These are phyloP conservation scores for Fusarium longipes DNA, from an alignment of 2,329 filamentous ascomycete genomes.

Conservation along the genomic window DNA sequence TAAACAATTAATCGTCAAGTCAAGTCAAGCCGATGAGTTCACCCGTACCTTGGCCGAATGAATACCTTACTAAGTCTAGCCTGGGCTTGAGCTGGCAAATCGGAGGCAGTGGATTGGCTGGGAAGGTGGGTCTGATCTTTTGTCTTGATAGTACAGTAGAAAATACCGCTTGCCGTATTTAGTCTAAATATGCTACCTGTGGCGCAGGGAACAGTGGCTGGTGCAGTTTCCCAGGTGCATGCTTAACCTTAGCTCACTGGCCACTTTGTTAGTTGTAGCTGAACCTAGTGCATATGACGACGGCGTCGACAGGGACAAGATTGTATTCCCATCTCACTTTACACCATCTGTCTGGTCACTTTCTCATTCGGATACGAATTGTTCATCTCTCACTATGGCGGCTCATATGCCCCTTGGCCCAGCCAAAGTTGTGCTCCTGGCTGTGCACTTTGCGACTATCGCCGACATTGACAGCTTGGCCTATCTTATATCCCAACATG, in stretches of 20 bases:
- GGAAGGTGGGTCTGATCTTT: conserved; percentile 17
- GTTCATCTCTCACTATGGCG: conserved; percentile 37
- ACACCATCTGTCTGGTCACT: not conserved
- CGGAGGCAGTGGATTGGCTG: conserved; percentile 36
- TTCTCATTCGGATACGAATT: not conserved
- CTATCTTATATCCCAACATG: conserved; percentile 67
- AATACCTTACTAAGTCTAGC: conserved; percentile 1
- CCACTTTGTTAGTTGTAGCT: conserved; percentile 33
- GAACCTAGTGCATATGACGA: conserved; percentile 18
- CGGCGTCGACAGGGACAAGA: not conserved
- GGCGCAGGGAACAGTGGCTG: not conserved
- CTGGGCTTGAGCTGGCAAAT: conserved; percentile 37
- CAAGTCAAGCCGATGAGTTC: conserved; percentile 39
- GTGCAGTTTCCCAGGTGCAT: not conserved
- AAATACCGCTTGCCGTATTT: conserved; percentile 13
- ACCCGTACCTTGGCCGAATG: conserved; percentile 43
- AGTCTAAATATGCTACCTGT: not conserved
- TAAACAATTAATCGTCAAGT: conserved; percentile 37
- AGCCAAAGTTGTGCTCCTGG: conserved; percentile 77
- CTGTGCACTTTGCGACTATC: conserved; percentile 74
- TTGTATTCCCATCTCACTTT: not conserved
- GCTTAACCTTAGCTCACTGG: not conserved
- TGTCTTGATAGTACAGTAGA: not conserved
- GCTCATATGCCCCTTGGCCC: conserved; percentile 61
- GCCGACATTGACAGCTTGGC: conserved; percentile 73